Base-by-base conservation (phyloP, 306 rosid species). In the Dalbergia cochinchinensis region DNA sequence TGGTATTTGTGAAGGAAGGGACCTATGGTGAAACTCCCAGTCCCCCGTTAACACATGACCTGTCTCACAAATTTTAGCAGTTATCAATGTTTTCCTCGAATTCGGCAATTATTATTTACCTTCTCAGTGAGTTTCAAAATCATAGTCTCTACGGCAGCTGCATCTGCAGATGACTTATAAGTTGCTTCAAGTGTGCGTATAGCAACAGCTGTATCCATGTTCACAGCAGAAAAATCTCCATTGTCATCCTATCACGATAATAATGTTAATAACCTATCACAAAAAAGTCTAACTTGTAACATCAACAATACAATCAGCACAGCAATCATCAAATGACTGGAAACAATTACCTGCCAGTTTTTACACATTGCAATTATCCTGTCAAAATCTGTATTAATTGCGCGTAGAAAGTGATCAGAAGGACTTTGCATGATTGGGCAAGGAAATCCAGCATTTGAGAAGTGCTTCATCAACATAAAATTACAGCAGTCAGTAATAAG, bases 391-490 rank as follows among this genome's bases (percentile, higher is more conserved):
- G 99, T 90, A 87, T 96, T 96, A 76, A 96, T 93, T 61, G 99
- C 99, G 0, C 99, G 98, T 71, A 96, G 76, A 83, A 96, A 96
- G 87, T 96, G 99, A 85, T 96, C 99, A 6, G 99, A 93, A 75
- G 99, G 99, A 81, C 99, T 96, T 96, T 96, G 99, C 99, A 96
- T 96, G 82, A 96, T 96, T 47, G 99, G 99, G 79, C 99, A 96
- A 47, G 99, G 99, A 80, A 96, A 96, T 90, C 99, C 99, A 77
- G 99, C 99, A 81, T 96, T 96, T 74, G 99, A 88, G 82, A 96
- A 96, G 93, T 96, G 99, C 99, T 96, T 82, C 83, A 90, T 81
- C 69, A 85, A 76, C 78, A 87, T 78, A 83, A 72, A 79, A 69
- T 44, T 14, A 74, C 1, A 64, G 47, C 59, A 78, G 73, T 88